Evolutionary conservation across 108 stramenopile genomes (phyloP), one percentile per base, ranked within the genome.

Genomic region (Discostella stelligeroides): DNA sequence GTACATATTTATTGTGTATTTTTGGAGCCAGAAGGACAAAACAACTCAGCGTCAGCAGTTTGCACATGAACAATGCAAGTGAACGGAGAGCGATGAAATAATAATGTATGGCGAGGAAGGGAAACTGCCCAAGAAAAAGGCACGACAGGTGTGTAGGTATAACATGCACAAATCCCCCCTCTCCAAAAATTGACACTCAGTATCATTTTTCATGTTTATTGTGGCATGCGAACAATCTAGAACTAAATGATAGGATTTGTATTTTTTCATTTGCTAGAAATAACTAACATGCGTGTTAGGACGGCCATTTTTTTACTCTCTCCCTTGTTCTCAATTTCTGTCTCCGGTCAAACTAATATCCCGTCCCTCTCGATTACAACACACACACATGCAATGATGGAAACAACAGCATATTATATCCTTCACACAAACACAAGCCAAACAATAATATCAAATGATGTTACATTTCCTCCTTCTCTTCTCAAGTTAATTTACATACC

Each of bases 171-270:
- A 63, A 57, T 17, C 34, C 25, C 53, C 34, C 59, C 59, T 38
- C 60, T 58, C 60, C 60, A 63, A 61, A 51, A n/a, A n/a, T n/a
- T 21, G 60, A 67, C 74, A 34, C 54, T 56, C 59, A 45, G 9
- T 45, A 24, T 53, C 20, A 53, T 53, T 20, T 11, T 23, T 23
- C 23, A 15, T 55, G 2, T 29, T 45, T 30, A 48, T 12, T 75
- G 54, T 62, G 23, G 66, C 75, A 68, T 76, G 67, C 67, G 75
- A 76, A 76, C 75, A 76, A 76, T 76, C 73, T 46, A 50, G 63
- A 57, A 60, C 40, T 60, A 14, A 29, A 23, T 42, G 58, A 66
- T 63, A n/a, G 60, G 48, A 43, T 47, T 11, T n/a, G 60, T 72
- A 63, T 53, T 54, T 51, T 43, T 47, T 73, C 42, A 68, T 58